A percentile compares a stretch with the other conserved stretches of the same genome.
phyloP scores from a whole-genome alignment of 805 yeast species.

The Debaryomyces castellii region DNA sequence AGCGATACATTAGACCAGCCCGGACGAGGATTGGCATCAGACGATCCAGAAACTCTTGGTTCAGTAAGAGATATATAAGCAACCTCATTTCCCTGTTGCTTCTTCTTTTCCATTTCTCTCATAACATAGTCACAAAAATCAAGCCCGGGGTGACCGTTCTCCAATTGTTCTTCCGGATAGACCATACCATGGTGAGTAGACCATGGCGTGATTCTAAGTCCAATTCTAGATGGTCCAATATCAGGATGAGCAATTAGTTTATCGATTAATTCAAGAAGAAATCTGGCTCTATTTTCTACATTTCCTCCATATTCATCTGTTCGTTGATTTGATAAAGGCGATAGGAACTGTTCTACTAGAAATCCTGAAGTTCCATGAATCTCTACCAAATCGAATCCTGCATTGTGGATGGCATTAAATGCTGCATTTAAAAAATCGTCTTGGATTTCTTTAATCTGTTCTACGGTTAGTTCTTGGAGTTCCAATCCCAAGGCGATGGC shows the following conservation, averaged over 20 bases:
- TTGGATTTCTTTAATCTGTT: slow-evolving; percentile 9
- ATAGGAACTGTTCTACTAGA: slow-evolving; percentile 22
- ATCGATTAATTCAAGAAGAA: background rate
- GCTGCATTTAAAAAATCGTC: slow-evolving; percentile 14
- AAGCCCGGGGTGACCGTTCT: background rate
- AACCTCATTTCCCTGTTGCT: background rate
- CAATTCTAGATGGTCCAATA: slow-evolving; percentile 17
- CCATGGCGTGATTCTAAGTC: slow-evolving; percentile 21
- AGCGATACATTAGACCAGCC: background rate
- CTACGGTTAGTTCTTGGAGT: slow-evolving; percentile 3
- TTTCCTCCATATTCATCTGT: slow-evolving; percentile 29
- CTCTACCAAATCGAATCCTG: slow-evolving; percentile 26
- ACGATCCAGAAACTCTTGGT: background rate
- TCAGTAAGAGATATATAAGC: background rate
- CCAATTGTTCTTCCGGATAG: background rate
- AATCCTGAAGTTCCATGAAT: slow-evolving; percentile 30
- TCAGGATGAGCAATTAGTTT: background rate
- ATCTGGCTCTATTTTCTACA: slow-evolving; percentile 19
- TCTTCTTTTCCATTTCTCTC: background rate
- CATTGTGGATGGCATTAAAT: slow-evolving; percentile 12
- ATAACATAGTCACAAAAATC: background rate
- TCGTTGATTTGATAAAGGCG: slow-evolving; percentile 18
- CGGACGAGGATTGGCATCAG: background rate
- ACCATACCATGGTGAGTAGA: background rate
- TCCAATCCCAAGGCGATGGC: background rate